Percentiles rank a stretch among this genome's conserved stretches.
These are phyloP conservation scores for Incumbomyces delicatus DNA, from an alignment of 2,329 filamentous ascomycete genomes.

Conservation along the genomic window DNA sequence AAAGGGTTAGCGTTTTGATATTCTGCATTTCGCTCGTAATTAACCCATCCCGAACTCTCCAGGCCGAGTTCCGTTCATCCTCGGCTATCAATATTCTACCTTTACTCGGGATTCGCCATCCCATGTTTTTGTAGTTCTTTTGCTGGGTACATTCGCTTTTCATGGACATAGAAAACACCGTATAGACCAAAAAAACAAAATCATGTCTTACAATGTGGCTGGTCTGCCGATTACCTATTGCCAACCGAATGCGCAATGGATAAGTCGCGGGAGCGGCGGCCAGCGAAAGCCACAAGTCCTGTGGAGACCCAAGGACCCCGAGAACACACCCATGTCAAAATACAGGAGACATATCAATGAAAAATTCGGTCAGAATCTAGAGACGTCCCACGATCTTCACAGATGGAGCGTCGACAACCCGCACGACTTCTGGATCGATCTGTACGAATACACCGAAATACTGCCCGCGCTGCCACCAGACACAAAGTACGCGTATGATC, in stretches of 20 bases:
- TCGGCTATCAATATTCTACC: not conserved
- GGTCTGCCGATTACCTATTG: not conserved
- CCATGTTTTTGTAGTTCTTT: not conserved
- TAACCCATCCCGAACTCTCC: too few species aligned
- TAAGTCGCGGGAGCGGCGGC: not conserved
- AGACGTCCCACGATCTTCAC: conserved; percentile 28
- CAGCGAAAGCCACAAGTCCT: conserved; percentile 4
- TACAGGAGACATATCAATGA: conserved; percentile 17
- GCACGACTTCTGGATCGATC: conserved; percentile 35
- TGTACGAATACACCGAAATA: conserved; percentile 29
- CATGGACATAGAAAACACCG: not conserved
- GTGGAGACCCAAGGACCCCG: conserved; percentile 15
- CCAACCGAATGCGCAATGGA: not conserved
- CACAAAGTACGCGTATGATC: conserved; percentile 28
- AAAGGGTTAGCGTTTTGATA: too few species aligned
- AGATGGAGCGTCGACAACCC: conserved; percentile 31
- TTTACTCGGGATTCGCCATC: not conserved
- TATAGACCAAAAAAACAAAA: too few species aligned
- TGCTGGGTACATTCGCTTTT: not conserved
- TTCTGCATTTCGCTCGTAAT: too few species aligned
- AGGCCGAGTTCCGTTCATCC: not conserved
- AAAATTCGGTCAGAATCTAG: conserved; percentile 12
- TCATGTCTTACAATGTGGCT: not conserved
- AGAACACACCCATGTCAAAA: conserved; percentile 14
- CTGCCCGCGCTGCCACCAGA: conserved; percentile 22